These are phyloP conservation scores for Boletus rubroflammeus DNA, from an alignment of 768 basidiomycete species.

Conservation along the genomic window DNA sequence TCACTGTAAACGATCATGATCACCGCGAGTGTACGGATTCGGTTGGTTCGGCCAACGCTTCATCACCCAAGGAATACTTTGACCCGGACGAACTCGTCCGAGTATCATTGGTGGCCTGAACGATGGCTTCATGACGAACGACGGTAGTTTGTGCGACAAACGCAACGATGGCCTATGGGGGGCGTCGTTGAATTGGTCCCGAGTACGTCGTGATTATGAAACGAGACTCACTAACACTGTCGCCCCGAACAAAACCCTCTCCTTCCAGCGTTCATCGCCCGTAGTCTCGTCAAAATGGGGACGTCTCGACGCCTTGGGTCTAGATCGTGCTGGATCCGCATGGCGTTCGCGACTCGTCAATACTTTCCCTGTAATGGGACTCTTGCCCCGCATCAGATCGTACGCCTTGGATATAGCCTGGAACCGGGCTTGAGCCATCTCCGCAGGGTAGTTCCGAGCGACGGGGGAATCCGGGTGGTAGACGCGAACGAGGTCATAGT, in stretches of 20 bases:
- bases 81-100: constrained; percentile 4
- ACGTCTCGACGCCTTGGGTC: constrained; percentile 34
- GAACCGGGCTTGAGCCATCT: constrained; percentile 59
- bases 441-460: constrained; percentile 40
- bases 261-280: constrained; percentile 65
- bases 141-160: constrained; percentile 34
- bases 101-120: constrained; percentile 8
- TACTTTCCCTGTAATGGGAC: constrained; percentile 19
- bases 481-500: constrained; percentile 75
- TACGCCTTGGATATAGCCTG: constrained; percentile 69
- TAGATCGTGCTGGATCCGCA: constrained; percentile 41
- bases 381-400: constrained; percentile 54
- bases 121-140: constrained; percentile 32
- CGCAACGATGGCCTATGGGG: constrained; percentile 29
- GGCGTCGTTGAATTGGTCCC: neutral
- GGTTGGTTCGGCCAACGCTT: constrained; percentile 21
- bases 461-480: constrained; percentile 72
- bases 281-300: constrained; percentile 44
- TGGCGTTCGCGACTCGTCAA: constrained; percentile 14
- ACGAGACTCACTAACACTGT: constrained; percentile 43
- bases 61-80: constrained; percentile 13
- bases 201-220: neutral
- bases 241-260: constrained; percentile 54
- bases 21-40: neutral
- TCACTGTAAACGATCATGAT: neutral